A percentile compares a stretch with the other conserved stretches of the same genome.
These are phyloP conservation scores for Pyrenophora graminea DNA, from an alignment of 2,329 filamentous ascomycete genomes.

Conservation along the genomic window DNA sequence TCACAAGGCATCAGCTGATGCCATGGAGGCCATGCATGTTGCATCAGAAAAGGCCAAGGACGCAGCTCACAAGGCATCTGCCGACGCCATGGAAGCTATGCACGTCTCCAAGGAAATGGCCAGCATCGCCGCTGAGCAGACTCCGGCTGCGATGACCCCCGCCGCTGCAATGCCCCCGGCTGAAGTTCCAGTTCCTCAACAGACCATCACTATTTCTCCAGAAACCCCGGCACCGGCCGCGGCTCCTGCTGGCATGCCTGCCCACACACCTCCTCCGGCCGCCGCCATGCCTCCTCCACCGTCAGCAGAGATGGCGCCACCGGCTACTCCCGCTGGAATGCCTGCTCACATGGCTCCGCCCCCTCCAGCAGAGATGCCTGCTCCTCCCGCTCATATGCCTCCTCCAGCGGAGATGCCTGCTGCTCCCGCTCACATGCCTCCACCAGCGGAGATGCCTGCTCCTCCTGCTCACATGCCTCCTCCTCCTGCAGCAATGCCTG, in stretches of 20 bases:
- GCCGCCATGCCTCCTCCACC: not conserved
- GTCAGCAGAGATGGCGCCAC: not conserved
- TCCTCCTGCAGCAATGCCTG: constrained; percentile 2
- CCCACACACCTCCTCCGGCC: not conserved
- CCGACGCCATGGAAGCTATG: constrained; percentile 22
- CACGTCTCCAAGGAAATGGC: constrained; percentile 16
- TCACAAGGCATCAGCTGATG: constrained; percentile 16
- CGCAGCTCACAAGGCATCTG: constrained; percentile 13
- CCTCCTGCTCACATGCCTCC: not conserved
- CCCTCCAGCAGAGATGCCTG: not conserved
- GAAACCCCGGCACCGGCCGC: constrained; percentile 1
- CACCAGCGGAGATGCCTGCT: not conserved
- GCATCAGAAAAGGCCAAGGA: constrained; percentile 15
- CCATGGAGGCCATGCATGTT: constrained; percentile 17
- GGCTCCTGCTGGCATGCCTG: constrained; percentile 1
- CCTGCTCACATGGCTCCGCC: too few relatives aligned
- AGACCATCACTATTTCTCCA: constrained; percentile 6
- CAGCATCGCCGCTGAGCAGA: constrained; percentile 10
- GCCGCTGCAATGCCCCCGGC: constrained; percentile 5
- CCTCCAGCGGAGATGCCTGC: constrained; percentile 2
- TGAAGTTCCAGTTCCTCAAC: constrained; percentile 7
- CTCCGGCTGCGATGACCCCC: constrained; percentile 4
- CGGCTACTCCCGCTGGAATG: not conserved
- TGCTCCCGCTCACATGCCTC: not conserved
- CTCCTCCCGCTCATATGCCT: not conserved